Base-by-base conservation (phyloP, 129 eudicot genomes). In the Arctium lappa region DNA sequence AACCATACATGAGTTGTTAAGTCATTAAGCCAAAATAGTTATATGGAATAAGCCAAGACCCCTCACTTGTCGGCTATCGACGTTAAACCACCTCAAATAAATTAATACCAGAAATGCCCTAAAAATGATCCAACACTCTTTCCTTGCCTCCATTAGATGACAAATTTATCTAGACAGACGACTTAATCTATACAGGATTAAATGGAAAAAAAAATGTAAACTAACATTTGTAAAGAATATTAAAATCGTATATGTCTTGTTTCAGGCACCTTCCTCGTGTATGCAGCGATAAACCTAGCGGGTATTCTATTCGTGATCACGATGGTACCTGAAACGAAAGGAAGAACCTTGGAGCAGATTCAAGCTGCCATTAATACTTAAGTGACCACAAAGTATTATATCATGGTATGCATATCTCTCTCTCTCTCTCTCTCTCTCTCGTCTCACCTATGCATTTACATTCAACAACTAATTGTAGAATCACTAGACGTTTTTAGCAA, bases 251-350 rank as follows among this genome's bases (percentile, higher is more conserved):
- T 87, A 8, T 82, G 18, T 78, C 72, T 27, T 74, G n/a, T 94
- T 89, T 83, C 89, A 92, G 97, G 99, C 22, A 93, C 99, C 46
- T 95, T 93, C 83, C 74, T 89, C 48, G 82, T 95, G 36, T 93
- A 93, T 80, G 99, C 94, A 7, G 91, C 87, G 2, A 78, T 92
- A 37, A 93, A 95, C 68, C 78, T 87, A 16, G 80, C 90, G 7
- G 90, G 93, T 34, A 91, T 95, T 42, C 5, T 95, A 56, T 95
- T 93, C 65, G 83, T 95, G 33, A 80, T 90, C 69, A 60, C 69
- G 73, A 85, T 91, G 73, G 97, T 93, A 34, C 97, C 99, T 9
- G 97, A 93, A 88, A 95, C 99, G 81, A 95, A 95, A 88, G 99
- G 99, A 42, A 85, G 93, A 89, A 88, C 97, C 44, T 81, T 95